Evolutionary conservation across 2,329 filamentous ascomycete genomes (phyloP), one percentile per base, ranked within the genome.

Genomic region (Dothistroma septosporum): DNA sequence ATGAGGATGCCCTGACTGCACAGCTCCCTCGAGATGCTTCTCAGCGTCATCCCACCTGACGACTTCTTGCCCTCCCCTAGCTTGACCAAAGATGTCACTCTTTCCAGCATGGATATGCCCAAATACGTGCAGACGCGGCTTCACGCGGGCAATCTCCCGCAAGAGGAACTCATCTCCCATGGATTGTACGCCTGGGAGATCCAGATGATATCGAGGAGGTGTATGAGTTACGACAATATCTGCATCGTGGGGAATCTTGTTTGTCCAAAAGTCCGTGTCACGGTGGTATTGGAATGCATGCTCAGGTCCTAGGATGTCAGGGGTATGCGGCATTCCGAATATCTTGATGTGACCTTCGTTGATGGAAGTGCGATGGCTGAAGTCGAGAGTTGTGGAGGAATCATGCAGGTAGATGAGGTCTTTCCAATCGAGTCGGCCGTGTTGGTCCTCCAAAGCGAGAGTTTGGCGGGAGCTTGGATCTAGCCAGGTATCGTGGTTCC

Each of bases 401-500:
- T 89, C 87, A 75, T 95, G 85, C 2, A 96, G 83, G 74, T 96
- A 96, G 68, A 86, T 80, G 53, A 96, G 77, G 48, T 80, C 80
- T 57, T 83, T 86, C 78, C 90, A 86, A 67, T 91, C 79, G 16
- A 92, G 75, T n/a, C 78, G 71, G 21, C 76, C 73, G 49, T 77
- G 71, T 33, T 80, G 79, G 70, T 91, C 86, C 50, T 83, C 79
- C 10, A 55, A 57, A 12, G 32, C 69, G 58, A 4, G 80, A 63
- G 21, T 75, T 76, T 16, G 74, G 75, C 4, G 89, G 82, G 14
- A 85, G 86, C 35, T 80, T 24, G 83, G 79, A 74, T 96, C 93
- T 63, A 96, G 89, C 79, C 86, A 95, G 69, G 85, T 87, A 72
- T 97, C 93, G 74, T 97, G 93, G 72, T 97, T 97, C 0, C 93